Percentiles rank a stretch among this genome's conserved stretches.
phyloP scores from a whole-genome alignment of 176 grass and related monocot species.

The Juncus inflexus region DNA sequence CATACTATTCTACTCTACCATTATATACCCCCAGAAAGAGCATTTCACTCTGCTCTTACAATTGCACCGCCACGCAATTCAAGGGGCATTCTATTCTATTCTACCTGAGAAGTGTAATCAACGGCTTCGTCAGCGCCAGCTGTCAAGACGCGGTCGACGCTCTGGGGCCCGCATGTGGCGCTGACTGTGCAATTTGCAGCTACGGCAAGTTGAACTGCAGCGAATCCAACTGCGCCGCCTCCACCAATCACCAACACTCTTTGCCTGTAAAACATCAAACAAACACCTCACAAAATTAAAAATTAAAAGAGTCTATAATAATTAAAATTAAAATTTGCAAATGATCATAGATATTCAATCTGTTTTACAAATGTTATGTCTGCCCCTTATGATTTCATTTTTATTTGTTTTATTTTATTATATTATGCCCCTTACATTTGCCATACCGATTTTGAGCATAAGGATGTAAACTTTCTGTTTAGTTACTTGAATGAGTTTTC shows the following conservation, averaged over 20 bases:
- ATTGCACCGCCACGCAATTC: too few species aligned
- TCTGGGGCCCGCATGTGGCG: slow-evolving; percentile 77
- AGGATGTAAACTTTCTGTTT: neutral
- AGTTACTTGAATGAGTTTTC: neutral
- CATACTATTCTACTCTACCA: too few species aligned
- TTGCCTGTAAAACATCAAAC: slow-evolving; percentile 49
- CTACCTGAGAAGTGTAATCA: slow-evolving; percentile 81
- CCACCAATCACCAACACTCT: slow-evolving; percentile 87
- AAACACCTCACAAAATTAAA: slow-evolving; percentile 8
- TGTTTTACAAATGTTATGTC: neutral
- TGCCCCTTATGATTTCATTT: slow-evolving; percentile 9
- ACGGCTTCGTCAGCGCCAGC: slow-evolving; percentile 89
- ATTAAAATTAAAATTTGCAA: too few species aligned
- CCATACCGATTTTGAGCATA: too few species aligned
- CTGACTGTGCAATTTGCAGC: slow-evolving; percentile 68
- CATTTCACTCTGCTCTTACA: too few species aligned
- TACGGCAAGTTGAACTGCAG: slow-evolving; percentile 71
- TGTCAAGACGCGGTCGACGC: slow-evolving; percentile 54
- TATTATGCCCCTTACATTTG: too few species aligned
- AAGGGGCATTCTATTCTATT: too few species aligned
- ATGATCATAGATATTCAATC: too few species aligned
- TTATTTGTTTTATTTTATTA: neutral
- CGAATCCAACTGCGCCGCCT: slow-evolving; percentile 87
- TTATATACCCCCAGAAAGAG: too few species aligned
- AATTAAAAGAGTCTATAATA: too few species aligned